phyloP scores from a whole-genome alignment of 2,329 filamentous ascomycete species.

The Aureobasidium subglaciale region DNA sequence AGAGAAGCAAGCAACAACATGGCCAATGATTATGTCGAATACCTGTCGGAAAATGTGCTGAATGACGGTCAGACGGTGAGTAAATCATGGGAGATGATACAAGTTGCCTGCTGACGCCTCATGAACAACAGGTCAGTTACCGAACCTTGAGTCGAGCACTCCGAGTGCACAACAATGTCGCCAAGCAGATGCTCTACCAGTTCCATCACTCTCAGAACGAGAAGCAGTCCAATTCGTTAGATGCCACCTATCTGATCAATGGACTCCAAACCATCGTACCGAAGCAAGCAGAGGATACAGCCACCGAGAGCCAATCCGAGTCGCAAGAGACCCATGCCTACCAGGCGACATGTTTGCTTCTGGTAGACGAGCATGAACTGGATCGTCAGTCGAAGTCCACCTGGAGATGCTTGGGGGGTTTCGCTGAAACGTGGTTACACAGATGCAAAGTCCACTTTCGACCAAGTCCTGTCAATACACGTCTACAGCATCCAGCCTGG shows the following conservation, averaged over 20 bases:
- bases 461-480: slow-evolving; percentile 70
- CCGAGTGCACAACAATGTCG: slow-evolving; percentile 75
- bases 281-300: slow-evolving; percentile 28
- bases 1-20: neutral
- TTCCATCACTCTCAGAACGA: slow-evolving; percentile 74
- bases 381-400: slow-evolving; percentile 46
- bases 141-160: slow-evolving; percentile 74
- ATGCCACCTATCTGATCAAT: slow-evolving; percentile 86
- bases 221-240: slow-evolving; percentile 65
- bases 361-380: slow-evolving; percentile 67
- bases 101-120: neutral
- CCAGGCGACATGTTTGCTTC: slow-evolving; percentile 47
- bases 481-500: slow-evolving; percentile 77
- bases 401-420: neutral
- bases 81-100: too few relatives aligned
- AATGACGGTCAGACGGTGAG: slow-evolving; percentile 66
- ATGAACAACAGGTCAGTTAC: slow-evolving; percentile 67
- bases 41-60: slow-evolving; percentile 67
- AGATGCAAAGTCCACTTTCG: slow-evolving; percentile 57
- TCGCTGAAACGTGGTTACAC: neutral
- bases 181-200: slow-evolving; percentile 86
- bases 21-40: slow-evolving; percentile 54
- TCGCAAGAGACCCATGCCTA: slow-evolving; percentile 32
- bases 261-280: slow-evolving; percentile 49
- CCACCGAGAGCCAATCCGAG: slow-evolving; percentile 42